Evolutionary conservation across 148 eudicot species (phyloP), one percentile per base, ranked within the genome.

Genomic region (Heliosperma pusillum): DNA sequence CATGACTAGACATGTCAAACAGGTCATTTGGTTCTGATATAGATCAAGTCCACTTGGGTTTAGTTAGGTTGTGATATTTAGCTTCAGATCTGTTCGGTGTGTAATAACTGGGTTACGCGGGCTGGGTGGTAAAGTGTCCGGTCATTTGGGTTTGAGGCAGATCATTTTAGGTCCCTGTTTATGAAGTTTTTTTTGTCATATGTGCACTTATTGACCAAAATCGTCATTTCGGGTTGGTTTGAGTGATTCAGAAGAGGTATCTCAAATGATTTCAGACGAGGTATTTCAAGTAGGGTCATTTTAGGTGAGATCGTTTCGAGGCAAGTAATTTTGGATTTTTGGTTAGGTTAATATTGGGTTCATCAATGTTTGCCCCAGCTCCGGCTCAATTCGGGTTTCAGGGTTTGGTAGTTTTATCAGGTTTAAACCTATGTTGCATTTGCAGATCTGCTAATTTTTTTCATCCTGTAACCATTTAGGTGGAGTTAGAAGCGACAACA

Each of bases 401-500:
- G 55, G 55, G 19, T 50, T 50, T n/a, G n/a, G 55, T 50, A 50
- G 10, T 50, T 50, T 50, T 50, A 50, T 16, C 55, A 50, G 55
- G 55, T 50, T 16, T 50, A 50, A 15, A 50, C 55, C 10, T n/a
- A 0, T 66, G 40, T 33, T 5, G 17, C 55, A 44, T 67, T 42
- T 67, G 7, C 7, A 6, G 44, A 21, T n/a, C 55, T 21, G 53
- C 2, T 69, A 69, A 69, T 70, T 55, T 71, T 71, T 72, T 4
- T 66, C 66, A 22, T 16, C 44, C 21, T 61, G 40, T 52, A 33
- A 25, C 29, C 8, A 65, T 72, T 44, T 87, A 93, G 98, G 92
- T 91, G 53, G 92, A 89, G 81, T 69, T 93, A 72, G 97, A 84
- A 80, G 98, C 88, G 65, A 87, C 81, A 72, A 91, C 94, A 45